Conservation (phyloP, 257 asterid genomes). For the Primulina tabacum region DNA sequence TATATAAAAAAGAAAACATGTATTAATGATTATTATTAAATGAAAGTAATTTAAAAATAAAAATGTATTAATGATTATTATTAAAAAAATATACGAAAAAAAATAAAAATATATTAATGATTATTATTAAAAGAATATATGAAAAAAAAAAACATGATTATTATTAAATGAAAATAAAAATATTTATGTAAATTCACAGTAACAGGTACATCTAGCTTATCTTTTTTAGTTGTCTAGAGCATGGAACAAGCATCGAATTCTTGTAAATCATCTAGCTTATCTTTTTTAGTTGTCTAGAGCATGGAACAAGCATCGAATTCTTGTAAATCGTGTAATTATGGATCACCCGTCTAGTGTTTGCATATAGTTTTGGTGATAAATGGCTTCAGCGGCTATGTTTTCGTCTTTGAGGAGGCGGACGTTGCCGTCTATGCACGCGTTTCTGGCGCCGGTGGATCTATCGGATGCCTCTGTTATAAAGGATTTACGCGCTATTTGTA, state of each 20-base stretch:
- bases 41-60: too few species aligned
- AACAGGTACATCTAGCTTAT: neutral
- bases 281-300: neutral
- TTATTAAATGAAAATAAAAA: too few species aligned
- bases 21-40: too few species aligned
- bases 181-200: too few species aligned
- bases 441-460: constrained; percentile 77
- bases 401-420: constrained; percentile 85
- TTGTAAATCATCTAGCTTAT: constrained; percentile 14
- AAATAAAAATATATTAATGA: too few species aligned
- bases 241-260: neutral
- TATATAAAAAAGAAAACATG: too few species aligned
- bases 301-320: neutral
- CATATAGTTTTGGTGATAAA: constrained; percentile 20
- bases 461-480: constrained; percentile 53
- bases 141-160: too few species aligned
- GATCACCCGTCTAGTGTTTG: constrained; percentile 1
- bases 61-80: too few species aligned
- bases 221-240: neutral
- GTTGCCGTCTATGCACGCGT: constrained; percentile 77
- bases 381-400: constrained; percentile 87
- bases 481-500: constrained; percentile 43
- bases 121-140: too few species aligned
- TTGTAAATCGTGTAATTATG: constrained; percentile 17
- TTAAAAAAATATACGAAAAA: too few species aligned